Base-by-base conservation (phyloP, 2,329 filamentous ascomycete genomes). In the Penicillium thymicola region DNA sequence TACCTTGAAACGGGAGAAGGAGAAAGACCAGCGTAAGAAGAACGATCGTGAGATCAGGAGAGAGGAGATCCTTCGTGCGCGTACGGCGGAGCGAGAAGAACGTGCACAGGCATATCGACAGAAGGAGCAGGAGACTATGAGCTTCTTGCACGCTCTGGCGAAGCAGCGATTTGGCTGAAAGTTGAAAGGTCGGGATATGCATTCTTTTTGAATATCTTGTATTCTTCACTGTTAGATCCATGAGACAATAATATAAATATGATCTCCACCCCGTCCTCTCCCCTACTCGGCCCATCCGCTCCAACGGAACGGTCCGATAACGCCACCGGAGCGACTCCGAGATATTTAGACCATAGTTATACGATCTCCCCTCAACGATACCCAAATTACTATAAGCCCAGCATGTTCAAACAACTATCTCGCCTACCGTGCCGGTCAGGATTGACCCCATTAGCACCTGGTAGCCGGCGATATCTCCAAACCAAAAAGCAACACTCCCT, bases 91-190 rank as follows among this genome's bases (percentile, higher is more conserved):
- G 79, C 81, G 92, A 64, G 90, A 96, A 70, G 89, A 92, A 77
- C 82, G 86, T 65, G 70, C 92, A 50, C 79, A 81, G 65, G 85
- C 83, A 62, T 87, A 90, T 73, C 81, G 84, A 67, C 83, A 84
- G 66, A 89, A 91, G 73, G 93, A 97, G 75, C 87, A 92, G 61
- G 85, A 85, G 68, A 96, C 91, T 1, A 90, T 97, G 80, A 85
- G 85, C 47, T 92, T 90, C 81, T 69, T 97, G 68, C 88, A 82
- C 75, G 85, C 86, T 66, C 75, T 97, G 75, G 93, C 92, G 16
- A 88, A 82, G 75, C 84, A 90, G 76, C 82, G 89, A 61, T 96
- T 90, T 80, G 90, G 90, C 27, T 85, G 61, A 71, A 28, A 71
- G 25, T 9, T 5, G n/a, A n/a, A n/a, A n/a, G n/a, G n/a, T n/a